These are phyloP conservation scores for Hypoxylon trugodes DNA, from an alignment of 495 filamentous ascomycete genomes.

Conservation along the genomic window DNA sequence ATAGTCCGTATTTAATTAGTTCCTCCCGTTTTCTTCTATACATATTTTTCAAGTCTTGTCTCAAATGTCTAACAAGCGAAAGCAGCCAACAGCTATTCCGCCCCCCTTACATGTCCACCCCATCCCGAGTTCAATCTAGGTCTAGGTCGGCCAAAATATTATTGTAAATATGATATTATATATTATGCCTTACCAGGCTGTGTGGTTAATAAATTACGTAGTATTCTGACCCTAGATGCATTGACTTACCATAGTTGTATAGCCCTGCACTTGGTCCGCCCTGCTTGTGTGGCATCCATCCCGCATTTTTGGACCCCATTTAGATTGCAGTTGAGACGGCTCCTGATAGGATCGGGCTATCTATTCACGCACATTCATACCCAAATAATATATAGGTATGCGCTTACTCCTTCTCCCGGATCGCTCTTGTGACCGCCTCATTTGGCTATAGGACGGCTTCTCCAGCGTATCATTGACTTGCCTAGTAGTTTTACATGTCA, in stretches of 20 bases:
- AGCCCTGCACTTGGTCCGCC: not conserved
- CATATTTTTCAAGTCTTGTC: not conserved
- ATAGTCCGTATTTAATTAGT: not conserved
- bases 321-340: no score
- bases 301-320: not conserved
- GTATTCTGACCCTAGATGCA: not conserved
- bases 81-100: no score
- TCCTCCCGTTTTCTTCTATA: not conserved
- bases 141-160: not conserved
- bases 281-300: not conserved
- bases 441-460: slow-evolving; percentile 2
- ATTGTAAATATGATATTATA: not conserved
- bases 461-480: not conserved
- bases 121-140: no score
- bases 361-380: not conserved
- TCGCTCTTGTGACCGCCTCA: not conserved
- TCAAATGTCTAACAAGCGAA: no score
- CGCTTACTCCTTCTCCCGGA: not conserved
- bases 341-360: slow-evolving; percentile 7
- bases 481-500: not conserved
- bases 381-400: slow-evolving; percentile 6
- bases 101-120: no score
- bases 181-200: not conserved
- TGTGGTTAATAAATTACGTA: not conserved
- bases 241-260: not conserved